A percentile compares a stretch with the other conserved stretches of the same genome.
Evolutionary conservation across 176 grass and related monocot genomes (phyloP).

Genomic region (Tillandsia fasciculata): DNA sequence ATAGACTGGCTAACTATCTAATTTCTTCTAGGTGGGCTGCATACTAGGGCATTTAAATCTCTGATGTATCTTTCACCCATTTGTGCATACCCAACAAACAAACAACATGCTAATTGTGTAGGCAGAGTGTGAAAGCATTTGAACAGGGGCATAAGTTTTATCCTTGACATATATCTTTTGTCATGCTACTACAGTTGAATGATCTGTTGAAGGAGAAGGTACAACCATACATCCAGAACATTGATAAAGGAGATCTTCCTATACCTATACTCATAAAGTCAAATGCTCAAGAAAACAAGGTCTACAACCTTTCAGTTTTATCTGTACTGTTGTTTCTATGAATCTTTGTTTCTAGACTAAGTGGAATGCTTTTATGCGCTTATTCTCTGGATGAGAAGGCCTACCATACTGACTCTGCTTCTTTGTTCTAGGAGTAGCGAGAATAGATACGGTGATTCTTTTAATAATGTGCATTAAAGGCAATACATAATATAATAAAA

Average conservation of each 20-base stretch:
- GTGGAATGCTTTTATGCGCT: not conserved
- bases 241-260: constrained; percentile 15
- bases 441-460: not conserved
- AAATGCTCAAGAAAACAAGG: constrained; percentile 20
- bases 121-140: not conserved
- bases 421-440: not conserved
- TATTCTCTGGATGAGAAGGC: not conserved
- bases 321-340: not conserved
- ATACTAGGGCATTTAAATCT: too few relatives aligned
- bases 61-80: too few relatives aligned
- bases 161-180: not conserved
- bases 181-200: constrained; percentile 9
- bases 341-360: not conserved
- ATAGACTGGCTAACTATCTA: too few relatives aligned
- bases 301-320: not conserved
- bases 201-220: constrained; percentile 25
- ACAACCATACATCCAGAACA: constrained; percentile 13
- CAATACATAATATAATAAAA: not conserved
- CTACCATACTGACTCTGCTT: not conserved
- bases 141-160: not conserved
- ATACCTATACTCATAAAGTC: constrained; percentile 9
- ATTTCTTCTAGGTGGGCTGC: too few relatives aligned
- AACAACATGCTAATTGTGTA: too few relatives aligned
- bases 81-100: too few relatives aligned
- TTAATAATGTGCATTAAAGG: not conserved